phyloP scores from a whole-genome alignment of 768 basidiomycete genomes.

The Mycena haematopus region DNA sequence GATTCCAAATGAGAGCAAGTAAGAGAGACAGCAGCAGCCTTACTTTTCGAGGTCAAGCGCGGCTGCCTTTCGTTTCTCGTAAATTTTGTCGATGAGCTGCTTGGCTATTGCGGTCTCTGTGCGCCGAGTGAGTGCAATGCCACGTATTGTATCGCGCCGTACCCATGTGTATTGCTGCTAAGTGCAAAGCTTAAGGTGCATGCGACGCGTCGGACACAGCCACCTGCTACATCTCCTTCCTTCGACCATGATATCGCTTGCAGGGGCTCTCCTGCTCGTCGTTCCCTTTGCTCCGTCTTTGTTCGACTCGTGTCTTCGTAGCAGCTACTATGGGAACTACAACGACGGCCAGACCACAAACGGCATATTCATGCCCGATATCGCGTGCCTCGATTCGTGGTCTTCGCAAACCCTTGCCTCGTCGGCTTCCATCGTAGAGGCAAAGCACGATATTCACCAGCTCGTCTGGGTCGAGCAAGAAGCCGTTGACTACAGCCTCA shows the following conservation, averaged over 20 bases:
- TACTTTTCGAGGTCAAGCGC: slow-evolving; percentile 97
- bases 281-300: slow-evolving; percentile 50
- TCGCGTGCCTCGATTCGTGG: slow-evolving; percentile 48
- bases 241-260: slow-evolving; percentile 29
- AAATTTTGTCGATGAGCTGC: slow-evolving; percentile 91
- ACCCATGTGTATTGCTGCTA: slow-evolving; percentile 37
- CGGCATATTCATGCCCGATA: slow-evolving; percentile 54
- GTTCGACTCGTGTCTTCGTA: slow-evolving; percentile 55
- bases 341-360: slow-evolving; percentile 46
- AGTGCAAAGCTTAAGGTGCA: slow-evolving; percentile 12
- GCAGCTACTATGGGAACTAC: slow-evolving; percentile 63
- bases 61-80: slow-evolving; percentile 95
- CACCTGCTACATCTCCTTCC: slow-evolving; percentile 16
- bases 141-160: slow-evolving; percentile 9
- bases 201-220: slow-evolving; percentile 17
- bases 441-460: slow-evolving; percentile 40
- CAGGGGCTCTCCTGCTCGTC: slow-evolving; percentile 47
- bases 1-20: slow-evolving; percentile 7
- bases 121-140: slow-evolving; percentile 12
- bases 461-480: slow-evolving; percentile 70
- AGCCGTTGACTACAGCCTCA: slow-evolving; percentile 53
- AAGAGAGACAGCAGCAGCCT: slow-evolving; percentile 24
- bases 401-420: slow-evolving; percentile 35
- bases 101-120: slow-evolving; percentile 77
- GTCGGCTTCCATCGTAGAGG: slow-evolving; percentile 37